Conservation (phyloP, 345 rosid species). For the Sonneratia caseolaris region DNA sequence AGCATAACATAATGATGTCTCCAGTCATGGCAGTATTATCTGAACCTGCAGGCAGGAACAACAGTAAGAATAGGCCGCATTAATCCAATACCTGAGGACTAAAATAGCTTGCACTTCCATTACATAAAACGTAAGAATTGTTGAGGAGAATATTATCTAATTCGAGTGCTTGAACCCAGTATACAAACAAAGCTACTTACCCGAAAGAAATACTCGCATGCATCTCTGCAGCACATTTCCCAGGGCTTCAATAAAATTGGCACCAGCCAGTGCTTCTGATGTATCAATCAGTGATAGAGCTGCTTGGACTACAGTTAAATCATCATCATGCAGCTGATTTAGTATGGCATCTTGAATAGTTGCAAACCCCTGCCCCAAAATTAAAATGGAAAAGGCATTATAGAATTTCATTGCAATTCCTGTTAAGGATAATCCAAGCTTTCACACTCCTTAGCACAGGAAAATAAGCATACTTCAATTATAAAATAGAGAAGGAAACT, state of each 20-base stretch:
- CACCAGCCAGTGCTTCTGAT: conserved; percentile 36
- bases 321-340: conserved; percentile 71
- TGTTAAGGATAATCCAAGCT: not conserved
- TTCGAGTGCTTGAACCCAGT: not conserved
- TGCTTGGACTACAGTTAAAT: conserved; percentile 64
- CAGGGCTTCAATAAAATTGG: conserved; percentile 52
- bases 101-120: not conserved
- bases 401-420: not conserved
- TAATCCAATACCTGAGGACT: not conserved
- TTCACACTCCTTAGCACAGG: not conserved
- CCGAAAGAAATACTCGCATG: conserved; percentile 29
- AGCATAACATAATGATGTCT: conserved; percentile 46
- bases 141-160: not conserved
- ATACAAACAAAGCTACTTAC: conserved; percentile 26
- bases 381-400: not conserved
- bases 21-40: conserved; percentile 33
- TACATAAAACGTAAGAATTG: not conserved
- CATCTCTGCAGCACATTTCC: conserved; percentile 45
- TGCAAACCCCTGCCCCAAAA: conserved; percentile 42
- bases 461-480: not conserved
- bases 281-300: conserved; percentile 58
- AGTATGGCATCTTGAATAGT: conserved; percentile 56
- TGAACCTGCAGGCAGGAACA: conserved; percentile 38
- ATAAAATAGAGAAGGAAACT: not conserved
- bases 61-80: not conserved